A percentile compares a stretch with the other conserved stretches of the same genome.
phyloP scores from a whole-genome alignment of 1,284 basidiomycete genomes.

The Sanghuangporus sanghuang region DNA sequence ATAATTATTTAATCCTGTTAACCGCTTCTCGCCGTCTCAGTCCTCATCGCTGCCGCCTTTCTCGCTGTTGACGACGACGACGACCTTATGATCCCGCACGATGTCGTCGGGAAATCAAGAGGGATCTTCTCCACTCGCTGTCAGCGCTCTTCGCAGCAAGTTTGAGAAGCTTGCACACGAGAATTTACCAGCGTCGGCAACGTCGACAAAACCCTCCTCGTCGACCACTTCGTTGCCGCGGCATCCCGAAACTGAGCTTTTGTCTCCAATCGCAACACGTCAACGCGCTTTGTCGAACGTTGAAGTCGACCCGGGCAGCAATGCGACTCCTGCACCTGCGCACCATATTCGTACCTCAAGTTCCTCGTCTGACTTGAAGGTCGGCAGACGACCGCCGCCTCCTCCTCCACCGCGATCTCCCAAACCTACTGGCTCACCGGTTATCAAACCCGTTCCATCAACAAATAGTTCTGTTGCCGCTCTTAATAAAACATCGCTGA shows the following conservation, averaged over 20 bases:
- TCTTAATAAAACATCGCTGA: constrained; percentile 22
- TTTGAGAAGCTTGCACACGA: constrained; percentile 45
- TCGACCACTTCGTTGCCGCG: constrained; percentile 1
- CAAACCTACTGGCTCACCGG: constrained; percentile 38
- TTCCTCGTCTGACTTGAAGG: constrained; percentile 49
- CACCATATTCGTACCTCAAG: constrained; percentile 37
- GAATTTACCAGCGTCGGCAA: constrained; percentile 18
- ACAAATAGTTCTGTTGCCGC: constrained; percentile 19
- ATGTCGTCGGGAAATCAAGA: constrained; percentile 15
- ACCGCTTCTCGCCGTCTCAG: background rate
- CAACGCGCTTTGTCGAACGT: constrained; percentile 35
- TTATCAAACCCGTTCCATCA: constrained; percentile 28
- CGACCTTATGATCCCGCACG: constrained; percentile 4
- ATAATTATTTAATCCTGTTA: background rate
- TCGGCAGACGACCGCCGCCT: constrained; percentile 46
- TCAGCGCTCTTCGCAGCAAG: constrained; percentile 59
- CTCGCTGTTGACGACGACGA: background rate
- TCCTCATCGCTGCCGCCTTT: background rate
- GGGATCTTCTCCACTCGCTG: constrained; percentile 39
- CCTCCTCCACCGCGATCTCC: constrained; percentile 48
- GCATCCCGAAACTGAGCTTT: constrained; percentile 19
- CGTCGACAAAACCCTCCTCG: constrained; percentile 14
- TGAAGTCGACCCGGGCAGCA: constrained; percentile 18
- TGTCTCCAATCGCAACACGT: constrained; percentile 30
- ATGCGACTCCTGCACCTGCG: constrained; percentile 19